Conservation (phyloP, 805 yeast genomes). For the Pichia rugopelliculosa region DNA sequence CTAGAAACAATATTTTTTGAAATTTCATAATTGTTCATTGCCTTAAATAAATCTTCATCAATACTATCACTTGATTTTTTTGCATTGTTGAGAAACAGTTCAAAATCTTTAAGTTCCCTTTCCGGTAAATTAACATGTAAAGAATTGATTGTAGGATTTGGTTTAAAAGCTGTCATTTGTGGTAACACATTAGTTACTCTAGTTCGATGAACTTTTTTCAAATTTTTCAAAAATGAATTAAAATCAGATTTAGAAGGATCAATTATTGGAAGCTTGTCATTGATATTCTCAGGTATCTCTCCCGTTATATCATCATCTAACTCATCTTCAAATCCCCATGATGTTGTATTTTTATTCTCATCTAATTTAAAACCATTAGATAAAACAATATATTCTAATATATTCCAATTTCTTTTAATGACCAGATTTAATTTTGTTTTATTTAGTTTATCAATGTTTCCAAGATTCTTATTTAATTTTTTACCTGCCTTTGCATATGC, state of each 20-base stretch:
- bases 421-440: slow-evolving; percentile 1
- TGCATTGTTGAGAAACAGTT: slow-evolving; percentile 37
- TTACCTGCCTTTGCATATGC: slow-evolving; percentile 8
- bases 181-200: slow-evolving; percentile 15
- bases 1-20: slow-evolving; percentile 29
- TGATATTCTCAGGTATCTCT: background rate
- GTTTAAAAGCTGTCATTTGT: slow-evolving; percentile 21
- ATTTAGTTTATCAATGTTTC: background rate
- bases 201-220: slow-evolving; percentile 19
- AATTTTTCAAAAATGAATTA: slow-evolving; percentile 18
- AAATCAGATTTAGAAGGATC: slow-evolving; percentile 10
- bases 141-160: slow-evolving; percentile 13
- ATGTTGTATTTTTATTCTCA: background rate
- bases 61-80: slow-evolving; percentile 33
- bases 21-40: slow-evolving; percentile 47
- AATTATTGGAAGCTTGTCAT: background rate
- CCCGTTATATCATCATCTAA: background rate
- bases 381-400: slow-evolving; percentile 6
- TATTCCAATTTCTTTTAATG: slow-evolving; percentile 19
- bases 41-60: slow-evolving; percentile 40
- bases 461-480: background rate
- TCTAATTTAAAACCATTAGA: slow-evolving; percentile 2
- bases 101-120: slow-evolving; percentile 24
- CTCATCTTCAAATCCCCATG: slow-evolving; percentile 6
- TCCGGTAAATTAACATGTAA: slow-evolving; percentile 1